Base-by-base conservation (phyloP, 2,329 filamentous ascomycete genomes). In the Neoscytalidium dimidiatum region DNA sequence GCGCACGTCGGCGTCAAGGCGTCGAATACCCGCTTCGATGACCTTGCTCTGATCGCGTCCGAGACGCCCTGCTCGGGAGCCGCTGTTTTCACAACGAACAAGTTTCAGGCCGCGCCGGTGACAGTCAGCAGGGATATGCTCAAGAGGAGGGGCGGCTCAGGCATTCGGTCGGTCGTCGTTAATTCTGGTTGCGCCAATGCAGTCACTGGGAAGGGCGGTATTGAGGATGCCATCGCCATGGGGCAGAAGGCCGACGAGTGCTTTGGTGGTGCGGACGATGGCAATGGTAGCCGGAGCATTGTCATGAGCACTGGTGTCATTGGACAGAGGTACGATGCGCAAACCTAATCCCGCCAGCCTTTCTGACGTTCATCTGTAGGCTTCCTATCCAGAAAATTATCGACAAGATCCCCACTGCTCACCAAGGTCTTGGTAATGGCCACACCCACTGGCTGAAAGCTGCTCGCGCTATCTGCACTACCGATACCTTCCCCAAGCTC, bases 221-320 rank as follows among this genome's bases (percentile, higher is more conserved):
- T 96, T 62, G 90, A 97, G 74, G 94, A 99, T 83, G 95, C 95
- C 9, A 84, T 86, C 65, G 85, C 84, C 66, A 99, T 99, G 95
- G 92, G 90, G 17, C 81, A 82, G 67, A 88, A 87, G 68, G 92
- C 94, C 6, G 93, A 97, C 75, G 82, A 86, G 63, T 86, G 85
- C 70, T 87, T 87, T 49, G 68, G 74, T 57, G 71, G 67, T 48
- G 76, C 78, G 57, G 74, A 75, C 49, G 80, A 81, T 69, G 79
- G 79, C 11, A 76, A 79, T 48, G 81, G 83, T 52, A 81, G 85
- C 41, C 84, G 83, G 69, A 95, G 92, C n/a, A 84, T 99, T 53
- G 94, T 98, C 67, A 98, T 99, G 95, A 97, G 93, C 77, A 99
- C 95, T 2, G 95, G 95, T 63, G 95, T 99, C 49, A 99, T 99